These are phyloP conservation scores for Pseudocercospora macadamiae DNA, from an alignment of 2,329 filamentous ascomycete genomes.

Conservation along the genomic window DNA sequence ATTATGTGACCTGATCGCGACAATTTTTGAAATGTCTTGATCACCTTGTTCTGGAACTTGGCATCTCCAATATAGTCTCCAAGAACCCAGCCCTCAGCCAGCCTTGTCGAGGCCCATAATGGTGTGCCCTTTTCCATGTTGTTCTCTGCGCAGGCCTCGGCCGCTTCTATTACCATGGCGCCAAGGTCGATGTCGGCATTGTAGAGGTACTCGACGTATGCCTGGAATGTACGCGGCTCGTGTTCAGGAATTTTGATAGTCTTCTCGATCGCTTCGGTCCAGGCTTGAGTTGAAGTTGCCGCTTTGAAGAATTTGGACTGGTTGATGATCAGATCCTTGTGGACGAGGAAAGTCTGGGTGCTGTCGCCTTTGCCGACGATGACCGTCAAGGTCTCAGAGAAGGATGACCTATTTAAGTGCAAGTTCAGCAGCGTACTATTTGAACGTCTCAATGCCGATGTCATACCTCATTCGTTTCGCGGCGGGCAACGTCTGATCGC, in stretches of 20 bases:
- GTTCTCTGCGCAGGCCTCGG: neutral
- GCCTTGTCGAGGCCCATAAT: neutral
- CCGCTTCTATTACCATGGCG: neutral
- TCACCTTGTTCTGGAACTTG: neutral
- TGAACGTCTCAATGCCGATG: neutral
- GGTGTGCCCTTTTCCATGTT: neutral
- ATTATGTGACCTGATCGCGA: too few species aligned
- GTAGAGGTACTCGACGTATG: slow-evolving; percentile 29
- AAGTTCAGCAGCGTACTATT: neutral
- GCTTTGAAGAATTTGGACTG: slow-evolving; percentile 23
- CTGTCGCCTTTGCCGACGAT: slow-evolving; percentile 12
- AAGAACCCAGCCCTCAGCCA: neutral
- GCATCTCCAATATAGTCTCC: neutral
- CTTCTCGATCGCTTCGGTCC: slow-evolving; percentile 10
- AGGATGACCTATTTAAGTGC: neutral
- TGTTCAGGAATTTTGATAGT: slow-evolving; percentile 13
- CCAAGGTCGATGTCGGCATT: neutral
- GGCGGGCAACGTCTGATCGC: neutral
- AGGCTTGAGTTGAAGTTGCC: slow-evolving; percentile 9
- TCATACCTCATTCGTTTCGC: neutral
- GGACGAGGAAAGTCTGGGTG: slow-evolving; percentile 11
- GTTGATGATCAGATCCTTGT: slow-evolving; percentile 19
- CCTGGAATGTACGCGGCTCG: slow-evolving; percentile 10
- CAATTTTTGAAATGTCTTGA: neutral
- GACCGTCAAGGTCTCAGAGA: slow-evolving; percentile 7